Conservation (phyloP, 1,139 yeast genomes). For the Yamadazyma songkhlaensis region DNA sequence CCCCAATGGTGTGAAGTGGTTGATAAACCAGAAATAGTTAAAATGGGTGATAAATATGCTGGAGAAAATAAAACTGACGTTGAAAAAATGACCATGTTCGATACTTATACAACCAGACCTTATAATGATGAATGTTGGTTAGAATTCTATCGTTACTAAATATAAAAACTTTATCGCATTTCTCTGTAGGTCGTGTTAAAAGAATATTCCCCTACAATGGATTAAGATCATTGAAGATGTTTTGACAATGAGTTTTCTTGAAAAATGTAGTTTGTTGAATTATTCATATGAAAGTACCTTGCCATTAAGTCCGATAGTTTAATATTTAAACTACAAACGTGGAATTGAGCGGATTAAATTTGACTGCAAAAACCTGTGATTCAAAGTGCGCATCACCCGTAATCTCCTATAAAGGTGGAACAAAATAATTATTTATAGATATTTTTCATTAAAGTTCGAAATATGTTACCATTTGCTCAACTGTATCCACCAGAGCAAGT, state of each 20-base stretch:
- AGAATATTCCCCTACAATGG: too few species aligned
- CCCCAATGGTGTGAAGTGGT: slow-evolving; percentile 43
- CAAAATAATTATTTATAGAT: neutral
- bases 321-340: neutral
- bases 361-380: slow-evolving; percentile 1
- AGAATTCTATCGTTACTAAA: slow-evolving; percentile 26
- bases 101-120: slow-evolving; percentile 51
- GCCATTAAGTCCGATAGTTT: too few species aligned
- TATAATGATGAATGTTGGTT: slow-evolving; percentile 52
- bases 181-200: too few species aligned
- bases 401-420: neutral
- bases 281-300: too few species aligned
- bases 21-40: slow-evolving; percentile 16
- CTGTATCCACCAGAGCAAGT: slow-evolving; percentile 44
- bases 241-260: too few species aligned
- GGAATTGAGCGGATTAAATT: neutral
- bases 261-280: too few species aligned
- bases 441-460: too few species aligned
- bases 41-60: slow-evolving; percentile 21
- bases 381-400: slow-evolving; percentile 1
- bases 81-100: slow-evolving; percentile 51
- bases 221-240: too few species aligned
- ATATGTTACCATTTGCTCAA: slow-evolving; percentile 49
- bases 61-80: slow-evolving; percentile 32
- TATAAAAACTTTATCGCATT: too few species aligned